Evolutionary conservation across 2,329 filamentous ascomycete genomes (phyloP).

Genomic region (Colletotrichum tabaci): DNA sequence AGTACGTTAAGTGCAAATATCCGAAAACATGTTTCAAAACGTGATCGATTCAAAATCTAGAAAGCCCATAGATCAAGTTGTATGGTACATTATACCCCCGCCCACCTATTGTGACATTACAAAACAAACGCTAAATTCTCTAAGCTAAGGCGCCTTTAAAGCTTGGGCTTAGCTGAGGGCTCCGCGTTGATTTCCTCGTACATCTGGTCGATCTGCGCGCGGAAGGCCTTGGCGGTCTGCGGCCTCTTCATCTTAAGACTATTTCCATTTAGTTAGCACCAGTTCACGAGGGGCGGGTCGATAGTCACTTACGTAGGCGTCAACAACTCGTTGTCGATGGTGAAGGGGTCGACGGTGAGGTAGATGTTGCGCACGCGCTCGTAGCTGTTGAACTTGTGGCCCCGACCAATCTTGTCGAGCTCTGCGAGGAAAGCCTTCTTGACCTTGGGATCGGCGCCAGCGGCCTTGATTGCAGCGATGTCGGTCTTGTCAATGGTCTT

Average conservation of each 20-base stretch:
- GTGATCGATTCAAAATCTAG: conserved; percentile 2
- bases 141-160: conserved; percentile 52
- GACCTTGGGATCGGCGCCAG: conserved; percentile 78
- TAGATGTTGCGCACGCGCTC: conserved; percentile 84
- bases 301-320: conserved; percentile 82
- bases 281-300: neutral
- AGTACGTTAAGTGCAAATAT: no score
- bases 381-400: conserved; percentile 92
- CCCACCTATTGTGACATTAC: conserved; percentile 14
- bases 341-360: conserved; percentile 90
- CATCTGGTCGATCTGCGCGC: conserved; percentile 68
- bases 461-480: conserved; percentile 75
- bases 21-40: neutral
- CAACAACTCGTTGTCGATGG: conserved; percentile 90
- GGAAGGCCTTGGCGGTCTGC: conserved; percentile 68
- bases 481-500: conserved; percentile 76
- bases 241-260: conserved; percentile 75
- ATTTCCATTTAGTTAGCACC: conserved; percentile 44
- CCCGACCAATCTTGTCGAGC: conserved; percentile 82
- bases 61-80: conserved; percentile 24
- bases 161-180: conserved; percentile 58
- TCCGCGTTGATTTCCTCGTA: conserved; percentile 67
- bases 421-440: conserved; percentile 82
- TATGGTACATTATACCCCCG: conserved; percentile 30
- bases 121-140: conserved; percentile 28